A percentile compares a stretch with the other conserved stretches of the same genome.
These are phyloP conservation scores for Starmerella apis DNA, from an alignment of 805 yeast genomes.

Conservation along the genomic window DNA sequence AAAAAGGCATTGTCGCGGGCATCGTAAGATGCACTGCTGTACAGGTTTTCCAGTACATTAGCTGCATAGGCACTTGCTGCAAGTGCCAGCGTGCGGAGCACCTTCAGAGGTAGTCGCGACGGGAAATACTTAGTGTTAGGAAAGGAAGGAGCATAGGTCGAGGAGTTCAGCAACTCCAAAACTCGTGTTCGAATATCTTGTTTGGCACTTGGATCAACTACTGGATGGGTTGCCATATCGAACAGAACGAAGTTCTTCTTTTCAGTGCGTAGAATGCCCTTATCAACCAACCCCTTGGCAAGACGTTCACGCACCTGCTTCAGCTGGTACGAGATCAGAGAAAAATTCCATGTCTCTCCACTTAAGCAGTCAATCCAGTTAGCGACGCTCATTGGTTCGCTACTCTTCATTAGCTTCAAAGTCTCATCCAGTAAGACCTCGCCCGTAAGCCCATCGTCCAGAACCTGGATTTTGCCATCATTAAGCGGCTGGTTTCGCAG, in stretches of 20 bases:
- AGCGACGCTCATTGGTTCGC: conserved; percentile 65
- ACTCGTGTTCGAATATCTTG: conserved; percentile 69
- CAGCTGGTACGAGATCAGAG: conserved; percentile 88
- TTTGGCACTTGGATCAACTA: conserved; percentile 75
- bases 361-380: conserved; percentile 89
- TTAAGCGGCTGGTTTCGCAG: conserved; percentile 78
- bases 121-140: conserved; percentile 56
- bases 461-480: conserved; percentile 78
- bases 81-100: conserved; percentile 68
- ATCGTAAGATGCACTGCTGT: conserved; percentile 62
- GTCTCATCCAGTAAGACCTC: conserved; percentile 93
- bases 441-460: conserved; percentile 80
- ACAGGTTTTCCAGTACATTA: conserved; percentile 84
- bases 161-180: conserved; percentile 47
- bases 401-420: conserved; percentile 69
- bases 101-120: conserved; percentile 51
- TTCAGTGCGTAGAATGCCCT: conserved; percentile 92
- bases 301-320: conserved; percentile 95
- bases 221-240: conserved; percentile 98
- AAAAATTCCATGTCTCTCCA: conserved; percentile 92
- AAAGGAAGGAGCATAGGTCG: conserved; percentile 53
- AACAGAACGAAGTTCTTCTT: conserved; percentile 86
- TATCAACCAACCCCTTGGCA: conserved; percentile 94
- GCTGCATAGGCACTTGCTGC: conserved; percentile 92
- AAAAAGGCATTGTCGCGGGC: conserved; percentile 85